Percentiles rank a stretch among this genome's conserved stretches.
Conservation (phyloP, 2,329 filamentous ascomycete species). For the Basipetospora chlamydospora region DNA sequence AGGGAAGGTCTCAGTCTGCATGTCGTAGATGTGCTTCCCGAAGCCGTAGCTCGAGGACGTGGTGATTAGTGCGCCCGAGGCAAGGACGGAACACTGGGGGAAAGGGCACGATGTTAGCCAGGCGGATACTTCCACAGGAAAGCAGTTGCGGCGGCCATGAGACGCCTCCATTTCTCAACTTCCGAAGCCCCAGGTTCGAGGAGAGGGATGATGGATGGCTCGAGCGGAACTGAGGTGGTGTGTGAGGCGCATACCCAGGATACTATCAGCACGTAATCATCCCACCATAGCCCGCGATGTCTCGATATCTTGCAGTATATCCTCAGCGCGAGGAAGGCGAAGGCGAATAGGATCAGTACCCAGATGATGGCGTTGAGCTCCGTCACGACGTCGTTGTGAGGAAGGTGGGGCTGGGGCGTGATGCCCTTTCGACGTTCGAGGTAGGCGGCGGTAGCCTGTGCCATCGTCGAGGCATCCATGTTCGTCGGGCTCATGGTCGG, state of each 20-base stretch:
- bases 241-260: conserved; percentile 13
- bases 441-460: no score
- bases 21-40: conserved; percentile 9
- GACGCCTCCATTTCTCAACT: no score
- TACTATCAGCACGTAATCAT: conserved; percentile 13
- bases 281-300: conserved; percentile 15
- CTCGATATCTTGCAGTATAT: conserved; percentile 13
- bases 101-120: no score
- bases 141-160: no score
- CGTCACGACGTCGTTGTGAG: conserved; percentile 6
- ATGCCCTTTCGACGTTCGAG: no score
- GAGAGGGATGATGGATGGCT: not conserved
- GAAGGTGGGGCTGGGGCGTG: not conserved
- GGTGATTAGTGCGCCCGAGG: conserved; percentile 6
- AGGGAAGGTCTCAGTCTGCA: conserved; percentile 4
- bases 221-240: not conserved
- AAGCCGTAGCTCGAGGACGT: conserved; percentile 8
- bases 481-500: no score
- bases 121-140: no score
- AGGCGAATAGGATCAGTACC: conserved; percentile 10
- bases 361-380: conserved; percentile 9
- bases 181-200: not conserved
- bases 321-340: conserved; percentile 11
- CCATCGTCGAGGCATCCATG: no score
- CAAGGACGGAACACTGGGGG: conserved; percentile 2